Conservation (phyloP, 176 grass and related monocot species). For the Musa beccarii region DNA sequence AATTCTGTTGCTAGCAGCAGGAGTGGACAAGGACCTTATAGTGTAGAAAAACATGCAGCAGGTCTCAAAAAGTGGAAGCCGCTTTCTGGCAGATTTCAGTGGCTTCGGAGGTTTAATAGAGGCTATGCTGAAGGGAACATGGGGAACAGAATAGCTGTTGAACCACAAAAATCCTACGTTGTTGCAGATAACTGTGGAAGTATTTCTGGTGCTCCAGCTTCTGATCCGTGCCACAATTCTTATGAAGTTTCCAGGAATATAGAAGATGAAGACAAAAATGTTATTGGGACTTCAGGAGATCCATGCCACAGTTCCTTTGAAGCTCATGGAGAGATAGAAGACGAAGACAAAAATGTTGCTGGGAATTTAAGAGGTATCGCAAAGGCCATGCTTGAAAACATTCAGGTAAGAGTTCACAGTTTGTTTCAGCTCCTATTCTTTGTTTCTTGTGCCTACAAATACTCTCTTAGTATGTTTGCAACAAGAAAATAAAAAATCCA, state of each 20-base stretch:
- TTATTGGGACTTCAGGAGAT: neutral
- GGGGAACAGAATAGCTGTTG: constrained; percentile 29
- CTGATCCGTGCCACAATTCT: constrained; percentile 24
- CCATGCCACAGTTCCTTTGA: neutral
- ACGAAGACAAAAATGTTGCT: neutral
- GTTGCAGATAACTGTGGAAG: constrained; percentile 15
- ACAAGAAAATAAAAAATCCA: neutral
- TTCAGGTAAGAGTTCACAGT: neutral
- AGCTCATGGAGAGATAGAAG: neutral
- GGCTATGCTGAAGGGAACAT: constrained; percentile 32
- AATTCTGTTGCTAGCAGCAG: neutral
- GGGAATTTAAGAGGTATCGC: neutral
- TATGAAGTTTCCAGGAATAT: neutral
- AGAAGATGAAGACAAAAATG: neutral
- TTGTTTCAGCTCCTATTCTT: neutral
- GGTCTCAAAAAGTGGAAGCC: constrained; percentile 52
- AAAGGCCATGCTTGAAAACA: constrained; percentile 5
- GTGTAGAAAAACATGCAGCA: constrained; percentile 6
- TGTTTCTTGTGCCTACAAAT: neutral
- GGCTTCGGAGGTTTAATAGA: constrained; percentile 64
- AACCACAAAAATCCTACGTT: constrained; percentile 4
- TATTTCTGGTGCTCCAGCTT: constrained; percentile 10
- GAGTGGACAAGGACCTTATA: neutral
- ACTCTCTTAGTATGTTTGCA: neutral
- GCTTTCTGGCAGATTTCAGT: constrained; percentile 64